Evolutionary conservation across 345 rosid genomes (phyloP).

Genomic region (Schrenkiella parvula): DNA sequence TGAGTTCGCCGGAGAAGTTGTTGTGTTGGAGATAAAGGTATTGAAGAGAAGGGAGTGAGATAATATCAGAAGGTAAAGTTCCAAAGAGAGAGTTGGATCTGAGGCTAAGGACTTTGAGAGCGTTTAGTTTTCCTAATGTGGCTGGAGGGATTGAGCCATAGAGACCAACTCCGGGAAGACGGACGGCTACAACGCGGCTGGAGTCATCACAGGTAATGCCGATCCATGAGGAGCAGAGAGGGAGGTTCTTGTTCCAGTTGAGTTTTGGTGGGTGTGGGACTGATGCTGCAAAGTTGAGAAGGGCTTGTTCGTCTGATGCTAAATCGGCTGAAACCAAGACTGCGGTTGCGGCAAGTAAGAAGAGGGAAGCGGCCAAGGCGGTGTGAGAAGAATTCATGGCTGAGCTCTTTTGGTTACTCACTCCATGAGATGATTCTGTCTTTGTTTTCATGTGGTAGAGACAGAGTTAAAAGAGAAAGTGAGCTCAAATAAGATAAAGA

Average conservation of each 20-base stretch:
- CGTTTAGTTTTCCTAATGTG: slow-evolving; percentile 52
- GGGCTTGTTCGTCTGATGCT: slow-evolving; percentile 52
- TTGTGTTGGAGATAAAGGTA: slow-evolving; percentile 62
- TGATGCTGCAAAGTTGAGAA: slow-evolving; percentile 45
- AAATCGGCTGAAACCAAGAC: slow-evolving; percentile 36
- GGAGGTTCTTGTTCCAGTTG: slow-evolving; percentile 45
- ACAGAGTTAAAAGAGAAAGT: slow-evolving; percentile 18
- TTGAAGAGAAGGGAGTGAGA: slow-evolving; percentile 54
- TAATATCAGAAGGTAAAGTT: slow-evolving; percentile 54
- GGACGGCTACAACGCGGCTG: slow-evolving; percentile 45
- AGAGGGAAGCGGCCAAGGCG: not conserved
- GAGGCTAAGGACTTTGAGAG: slow-evolving; percentile 60
- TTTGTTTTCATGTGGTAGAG: slow-evolving; percentile 8
- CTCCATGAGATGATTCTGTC: slow-evolving; percentile 20
- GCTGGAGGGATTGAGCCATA: slow-evolving; percentile 52
- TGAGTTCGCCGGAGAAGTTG: slow-evolving; percentile 53
- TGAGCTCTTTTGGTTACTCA: slow-evolving; percentile 14
- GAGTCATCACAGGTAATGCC: slow-evolving; percentile 52
- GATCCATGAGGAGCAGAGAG: slow-evolving; percentile 53
- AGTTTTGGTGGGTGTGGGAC: slow-evolving; percentile 49
- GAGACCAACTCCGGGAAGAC: slow-evolving; percentile 71
- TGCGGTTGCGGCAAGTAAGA: slow-evolving; percentile 16
- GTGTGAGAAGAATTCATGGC: slow-evolving; percentile 23
- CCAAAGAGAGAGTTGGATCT: slow-evolving; percentile 68
- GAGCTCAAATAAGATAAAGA: slow-evolving; percentile 8